Evolutionary conservation across 345 rosid species (phyloP).

Genomic region (Camelina neglecta): DNA sequence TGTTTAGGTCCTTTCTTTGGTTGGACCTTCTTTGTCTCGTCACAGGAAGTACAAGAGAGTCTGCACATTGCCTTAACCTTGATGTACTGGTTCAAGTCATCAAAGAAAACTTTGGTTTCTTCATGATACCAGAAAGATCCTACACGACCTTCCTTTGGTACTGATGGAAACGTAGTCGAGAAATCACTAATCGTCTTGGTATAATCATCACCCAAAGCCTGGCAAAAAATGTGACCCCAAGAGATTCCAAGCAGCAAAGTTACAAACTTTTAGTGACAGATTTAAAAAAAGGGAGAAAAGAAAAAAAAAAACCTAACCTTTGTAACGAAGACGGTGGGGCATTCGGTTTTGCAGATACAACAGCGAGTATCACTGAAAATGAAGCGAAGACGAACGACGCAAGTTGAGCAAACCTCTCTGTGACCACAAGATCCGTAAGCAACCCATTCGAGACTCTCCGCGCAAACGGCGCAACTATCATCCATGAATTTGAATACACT

Average conservation of each 20-base stretch:
- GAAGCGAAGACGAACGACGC: slow-evolving; percentile 92
- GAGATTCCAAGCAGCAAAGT: not conserved
- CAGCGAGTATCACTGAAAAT: slow-evolving; percentile 81
- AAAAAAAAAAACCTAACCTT: slow-evolving; percentile 57
- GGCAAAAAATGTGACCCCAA: slow-evolving; percentile 20
- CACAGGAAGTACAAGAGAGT: slow-evolving; percentile 80
- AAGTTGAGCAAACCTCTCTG: slow-evolving; percentile 87
- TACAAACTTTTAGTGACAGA: not conserved
- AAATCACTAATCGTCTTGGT: slow-evolving; percentile 76
- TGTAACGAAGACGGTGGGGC: slow-evolving; percentile 64
- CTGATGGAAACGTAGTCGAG: slow-evolving; percentile 63
- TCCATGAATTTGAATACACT: slow-evolving; percentile 54
- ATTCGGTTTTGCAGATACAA: slow-evolving; percentile 87
- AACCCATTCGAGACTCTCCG: slow-evolving; percentile 87
- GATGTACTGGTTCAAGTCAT: slow-evolving; percentile 77
- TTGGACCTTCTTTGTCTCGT: slow-evolving; percentile 47
- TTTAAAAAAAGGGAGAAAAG: no score
- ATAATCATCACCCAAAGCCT: slow-evolving; percentile 84
- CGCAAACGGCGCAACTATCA: slow-evolving; percentile 92
- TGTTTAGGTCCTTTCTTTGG: slow-evolving; percentile 52
- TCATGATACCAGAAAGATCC: slow-evolving; percentile 84
- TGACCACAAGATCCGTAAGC: slow-evolving; percentile 94
- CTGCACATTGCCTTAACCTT: slow-evolving; percentile 91
- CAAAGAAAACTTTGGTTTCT: slow-evolving; percentile 76
- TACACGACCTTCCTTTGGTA: slow-evolving; percentile 73